Evolutionary conservation across 2,329 filamentous ascomycete species (phyloP), one percentile per base, ranked within the genome.

Genomic region (Sordariomycetes sp.): DNA sequence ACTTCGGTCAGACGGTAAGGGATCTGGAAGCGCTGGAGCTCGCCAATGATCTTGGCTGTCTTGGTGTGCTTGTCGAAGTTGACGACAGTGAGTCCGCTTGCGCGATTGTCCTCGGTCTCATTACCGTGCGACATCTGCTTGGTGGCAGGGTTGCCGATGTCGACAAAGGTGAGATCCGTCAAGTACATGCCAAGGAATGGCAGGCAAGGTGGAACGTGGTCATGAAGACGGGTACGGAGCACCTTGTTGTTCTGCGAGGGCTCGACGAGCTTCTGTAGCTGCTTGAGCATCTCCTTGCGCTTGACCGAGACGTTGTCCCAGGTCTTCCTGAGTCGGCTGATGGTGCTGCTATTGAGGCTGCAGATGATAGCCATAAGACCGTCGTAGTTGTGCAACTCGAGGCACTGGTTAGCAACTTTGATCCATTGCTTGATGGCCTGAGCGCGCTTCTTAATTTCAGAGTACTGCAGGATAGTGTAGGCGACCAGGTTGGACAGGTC

Each of bases 41-140:
- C 90, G 42, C 86, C 85, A 48, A 98, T 94, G 51, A 96, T 93
- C 59, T 88, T 92, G 30, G 90, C 88, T 3, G 88, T 96, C 46
- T 87, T 86, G 48, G 79, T 83, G 55, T 96, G 87, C 63, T 96
- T 96, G 67, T 96, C 90, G 49, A 95, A 96, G 61, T 98, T 98
- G 68, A 98, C 86, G 21, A 96, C 85, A 0, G 79, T 77, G 48
- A 86, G 71, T 18, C 77, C 73, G 12, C 75, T 71, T 11, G 79
- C 70, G 21, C 76, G 70, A 20, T 78, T 71, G n/a, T 83, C 75
- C 11, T 68, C 65, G 6, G 67, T 64, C 53, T 70, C 56, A 16
- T 46, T 45, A 17, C 58, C 59, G 18, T 57, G 58, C 5, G 57
- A 58, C 15, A 94, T 73, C 47, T 82, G 81, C 48, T 90, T 86